Conservation (phyloP, 352 stramenopile genomes). For the Globisporangium heterothallicum region DNA sequence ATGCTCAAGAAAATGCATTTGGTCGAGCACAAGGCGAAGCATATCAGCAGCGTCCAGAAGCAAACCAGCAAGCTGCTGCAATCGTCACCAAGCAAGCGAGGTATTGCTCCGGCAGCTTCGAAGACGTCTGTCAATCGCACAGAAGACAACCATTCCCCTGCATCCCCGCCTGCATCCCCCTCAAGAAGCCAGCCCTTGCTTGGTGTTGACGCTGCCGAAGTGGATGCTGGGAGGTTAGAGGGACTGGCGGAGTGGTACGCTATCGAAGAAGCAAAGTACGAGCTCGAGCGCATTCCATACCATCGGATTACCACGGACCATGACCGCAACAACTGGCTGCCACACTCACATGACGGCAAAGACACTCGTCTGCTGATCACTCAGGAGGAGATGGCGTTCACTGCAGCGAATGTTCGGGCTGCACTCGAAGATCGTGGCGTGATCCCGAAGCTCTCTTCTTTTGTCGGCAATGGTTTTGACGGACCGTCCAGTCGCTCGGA, state of each 20-base stretch:
- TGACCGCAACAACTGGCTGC: conserved; percentile 46
- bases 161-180: not conserved
- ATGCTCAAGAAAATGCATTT: conserved; percentile 69
- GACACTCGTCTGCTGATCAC: conserved; percentile 54
- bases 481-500: not conserved
- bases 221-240: conserved; percentile 48
- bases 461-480: conserved; percentile 4
- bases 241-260: conserved; percentile 70
- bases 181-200: not conserved
- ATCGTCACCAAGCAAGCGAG: conserved; percentile 7
- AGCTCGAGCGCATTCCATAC: conserved; percentile 57
- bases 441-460: conserved; percentile 32
- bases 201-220: conserved; percentile 1
- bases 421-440: conserved; percentile 66
- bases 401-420: conserved; percentile 41
- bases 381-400: conserved; percentile 62
- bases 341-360: conserved; percentile 48
- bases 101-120: not conserved
- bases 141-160: not conserved
- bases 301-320: conserved; percentile 56
- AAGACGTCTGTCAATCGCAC: not conserved
- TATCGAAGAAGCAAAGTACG: conserved; percentile 57
- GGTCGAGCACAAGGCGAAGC: conserved; percentile 15
- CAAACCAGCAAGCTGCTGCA: not conserved
- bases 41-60: not conserved